These are phyloP conservation scores for Diaporthe vexans DNA, from an alignment of 2,329 filamentous ascomycete species.

Conservation along the genomic window DNA sequence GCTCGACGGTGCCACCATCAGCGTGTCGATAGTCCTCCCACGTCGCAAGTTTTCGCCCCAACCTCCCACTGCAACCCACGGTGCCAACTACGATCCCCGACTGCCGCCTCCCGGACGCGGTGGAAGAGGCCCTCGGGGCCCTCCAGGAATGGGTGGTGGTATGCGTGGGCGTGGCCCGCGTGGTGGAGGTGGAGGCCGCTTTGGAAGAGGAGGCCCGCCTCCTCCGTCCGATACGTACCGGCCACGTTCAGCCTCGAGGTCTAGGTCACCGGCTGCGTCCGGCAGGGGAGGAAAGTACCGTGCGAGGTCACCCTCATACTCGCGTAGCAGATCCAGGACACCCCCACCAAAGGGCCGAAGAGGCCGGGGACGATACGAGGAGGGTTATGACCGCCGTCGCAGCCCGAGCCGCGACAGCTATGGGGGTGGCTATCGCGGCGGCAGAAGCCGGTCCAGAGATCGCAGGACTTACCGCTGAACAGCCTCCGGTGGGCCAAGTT, in stretches of 20 bases:
- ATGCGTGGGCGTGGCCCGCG: conserved; percentile 53
- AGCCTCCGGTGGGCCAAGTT: background rate
- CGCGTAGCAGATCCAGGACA: conserved; percentile 44
- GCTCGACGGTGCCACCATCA: conserved; percentile 84
- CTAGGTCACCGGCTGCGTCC: conserved; percentile 55
- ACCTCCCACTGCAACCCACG: conserved; percentile 78
- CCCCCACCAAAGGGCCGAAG: conserved; percentile 52
- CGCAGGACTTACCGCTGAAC: conserved; percentile 52
- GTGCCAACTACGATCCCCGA: conserved; percentile 71
- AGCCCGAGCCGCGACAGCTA: conserved; percentile 65
- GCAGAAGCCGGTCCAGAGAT: conserved; percentile 56
- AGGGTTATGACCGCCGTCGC: conserved; percentile 54
- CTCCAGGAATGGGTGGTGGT: conserved; percentile 48
- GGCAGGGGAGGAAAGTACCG: conserved; percentile 57
- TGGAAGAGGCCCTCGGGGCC: conserved; percentile 48
- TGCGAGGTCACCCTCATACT: conserved; percentile 59
- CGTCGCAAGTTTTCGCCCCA: conserved; percentile 85
- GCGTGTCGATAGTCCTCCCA: conserved; percentile 90
- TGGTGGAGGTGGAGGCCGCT: conserved; percentile 50
- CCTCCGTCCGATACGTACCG: conserved; percentile 70
- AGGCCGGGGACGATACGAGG: conserved; percentile 50
- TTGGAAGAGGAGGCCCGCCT: conserved; percentile 50
- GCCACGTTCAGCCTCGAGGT: conserved; percentile 69
- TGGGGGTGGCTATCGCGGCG: conserved; percentile 53
- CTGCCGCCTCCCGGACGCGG: conserved; percentile 55